phyloP scores from a whole-genome alignment of 2,329 filamentous ascomycete species.

The Penicillium sp. region DNA sequence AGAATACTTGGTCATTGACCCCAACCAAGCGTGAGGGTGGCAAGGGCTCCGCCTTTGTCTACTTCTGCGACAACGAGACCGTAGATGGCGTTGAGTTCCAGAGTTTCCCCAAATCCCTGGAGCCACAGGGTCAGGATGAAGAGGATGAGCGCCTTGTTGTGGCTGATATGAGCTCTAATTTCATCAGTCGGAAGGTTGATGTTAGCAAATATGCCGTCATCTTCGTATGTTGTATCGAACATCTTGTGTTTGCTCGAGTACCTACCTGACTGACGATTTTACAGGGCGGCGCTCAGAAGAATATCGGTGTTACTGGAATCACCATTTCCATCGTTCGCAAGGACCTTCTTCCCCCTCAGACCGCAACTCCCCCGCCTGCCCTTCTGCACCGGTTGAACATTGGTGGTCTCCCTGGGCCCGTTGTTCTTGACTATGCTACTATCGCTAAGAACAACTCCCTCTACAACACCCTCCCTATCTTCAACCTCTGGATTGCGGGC shows the following conservation, averaged over 20 bases:
- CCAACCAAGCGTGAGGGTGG: constrained; percentile 54
- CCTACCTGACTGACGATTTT: constrained; percentile 11
- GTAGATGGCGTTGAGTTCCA: constrained; percentile 85
- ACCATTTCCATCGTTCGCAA: constrained; percentile 84
- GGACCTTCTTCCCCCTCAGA: constrained; percentile 65
- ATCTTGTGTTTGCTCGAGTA: background rate
- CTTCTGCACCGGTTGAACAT: constrained; percentile 70
- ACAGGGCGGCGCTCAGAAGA: constrained; percentile 79
- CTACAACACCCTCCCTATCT: constrained; percentile 94
- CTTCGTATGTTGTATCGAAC: constrained; percentile 57
- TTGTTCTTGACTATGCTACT: constrained; percentile 75
- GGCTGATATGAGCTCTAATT: constrained; percentile 92
- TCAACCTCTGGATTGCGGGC: constrained; percentile 87
- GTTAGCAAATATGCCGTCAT: constrained; percentile 75
- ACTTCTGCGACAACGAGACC: constrained; percentile 83
- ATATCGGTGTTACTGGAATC: constrained; percentile 79
- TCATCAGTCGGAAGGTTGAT: constrained; percentile 73
- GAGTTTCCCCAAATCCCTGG: constrained; percentile 61
- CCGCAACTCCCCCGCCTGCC: constrained; percentile 60
- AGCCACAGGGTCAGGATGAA: constrained; percentile 50
- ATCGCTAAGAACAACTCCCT: constrained; percentile 90
- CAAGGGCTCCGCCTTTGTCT: constrained; percentile 62
- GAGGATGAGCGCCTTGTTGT: constrained; percentile 71
- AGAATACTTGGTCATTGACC: constrained; percentile 69
- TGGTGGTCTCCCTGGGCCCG: constrained; percentile 60